phyloP scores from a whole-genome alignment of 2,329 filamentous ascomycete genomes.

The Ploettnerulaceae sp. region DNA sequence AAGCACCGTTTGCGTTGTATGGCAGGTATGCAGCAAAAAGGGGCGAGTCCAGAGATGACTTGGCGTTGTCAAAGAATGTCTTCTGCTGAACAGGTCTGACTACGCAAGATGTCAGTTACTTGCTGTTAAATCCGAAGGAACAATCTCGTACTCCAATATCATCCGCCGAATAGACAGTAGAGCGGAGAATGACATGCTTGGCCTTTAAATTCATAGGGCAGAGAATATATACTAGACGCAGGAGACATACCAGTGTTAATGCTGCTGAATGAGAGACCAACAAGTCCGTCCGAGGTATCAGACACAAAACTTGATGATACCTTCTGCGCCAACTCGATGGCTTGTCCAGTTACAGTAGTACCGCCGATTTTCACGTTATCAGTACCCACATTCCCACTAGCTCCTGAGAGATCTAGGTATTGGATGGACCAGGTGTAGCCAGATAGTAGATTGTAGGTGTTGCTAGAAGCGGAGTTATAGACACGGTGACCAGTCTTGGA shows the following conservation, averaged over 20 bases:
- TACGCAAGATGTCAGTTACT: background rate
- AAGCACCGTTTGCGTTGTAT: constrained; percentile 42
- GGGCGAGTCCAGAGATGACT: constrained; percentile 32
- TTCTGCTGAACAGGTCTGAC: constrained; percentile 26
- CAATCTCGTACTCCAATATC: background rate
- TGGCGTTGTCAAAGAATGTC: constrained; percentile 34
- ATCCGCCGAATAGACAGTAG: too few relatives aligned
- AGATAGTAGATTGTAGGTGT: constrained; percentile 24
- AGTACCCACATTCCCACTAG: constrained; percentile 31
- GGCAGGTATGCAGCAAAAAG: constrained; percentile 53
- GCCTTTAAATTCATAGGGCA: background rate
- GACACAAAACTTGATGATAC: constrained; percentile 32
- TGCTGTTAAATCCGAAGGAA: background rate
- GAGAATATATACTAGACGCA: background rate
- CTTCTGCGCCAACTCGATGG: constrained; percentile 31
- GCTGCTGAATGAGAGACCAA: constrained; percentile 48
- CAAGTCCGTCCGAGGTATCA: constrained; percentile 49
- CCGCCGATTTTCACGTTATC: constrained; percentile 34
- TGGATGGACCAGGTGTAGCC: constrained; percentile 31
- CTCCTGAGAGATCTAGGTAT: constrained; percentile 36
- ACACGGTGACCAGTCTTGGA: constrained; percentile 19
- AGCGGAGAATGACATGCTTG: too few relatives aligned
- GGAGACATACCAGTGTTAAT: constrained; percentile 29
- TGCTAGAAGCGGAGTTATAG: constrained; percentile 26
- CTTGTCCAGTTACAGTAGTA: constrained; percentile 31